Evolutionary conservation across 345 rosid species (phyloP), one percentile per base, ranked within the genome.

Genomic region (Eucalyptus microcorys): DNA sequence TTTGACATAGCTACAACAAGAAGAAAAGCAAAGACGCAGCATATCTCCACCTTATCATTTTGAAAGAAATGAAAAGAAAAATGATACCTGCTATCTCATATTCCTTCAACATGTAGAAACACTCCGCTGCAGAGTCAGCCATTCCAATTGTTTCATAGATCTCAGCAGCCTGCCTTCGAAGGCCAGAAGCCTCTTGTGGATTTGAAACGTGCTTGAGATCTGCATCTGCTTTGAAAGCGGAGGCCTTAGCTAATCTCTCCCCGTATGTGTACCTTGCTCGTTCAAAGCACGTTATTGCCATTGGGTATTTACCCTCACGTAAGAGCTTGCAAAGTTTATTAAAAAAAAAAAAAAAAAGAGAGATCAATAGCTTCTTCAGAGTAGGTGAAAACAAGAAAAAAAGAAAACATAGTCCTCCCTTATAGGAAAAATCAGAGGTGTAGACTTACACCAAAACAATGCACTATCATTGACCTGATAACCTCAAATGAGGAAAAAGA

Each of bases 251-350:
- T 22, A 91, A 55, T 87, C 86, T 93, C 88, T 92, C 94, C 87
- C 95, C 92, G 7, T 90, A 87, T 7, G 43, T 59, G 86, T 91
- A 93, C 32, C 91, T 90, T 11, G 95, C 95, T 91, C 89, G 93
- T 91, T 91, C 92, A 49, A 95, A 95, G 80, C 95, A 95, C 88
- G 87, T 86, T 42, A 92, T 90, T 45, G 95, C 95, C 95, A 92
- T 93, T 83, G 89, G 92, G 89, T 89, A 95, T 66, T 92, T 93
- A 27, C 86, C 83, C 86, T 92, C 93, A 10, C 49, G 87, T 57
- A 93, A 92, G 45, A 95, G 93, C 96, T 95, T 76, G 21, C 32
- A 43, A 50, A 80, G 83, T 64, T 61, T 7, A 17, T 14, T 14
- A 14, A 49, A 15, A n/a, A 40, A 2, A 49, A n/a, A 40, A 24